Percentiles rank a stretch among this genome's conserved stretches.
Evolutionary conservation across 305 asterid genomes (phyloP).

Genomic region (Fraxinus velutina): DNA sequence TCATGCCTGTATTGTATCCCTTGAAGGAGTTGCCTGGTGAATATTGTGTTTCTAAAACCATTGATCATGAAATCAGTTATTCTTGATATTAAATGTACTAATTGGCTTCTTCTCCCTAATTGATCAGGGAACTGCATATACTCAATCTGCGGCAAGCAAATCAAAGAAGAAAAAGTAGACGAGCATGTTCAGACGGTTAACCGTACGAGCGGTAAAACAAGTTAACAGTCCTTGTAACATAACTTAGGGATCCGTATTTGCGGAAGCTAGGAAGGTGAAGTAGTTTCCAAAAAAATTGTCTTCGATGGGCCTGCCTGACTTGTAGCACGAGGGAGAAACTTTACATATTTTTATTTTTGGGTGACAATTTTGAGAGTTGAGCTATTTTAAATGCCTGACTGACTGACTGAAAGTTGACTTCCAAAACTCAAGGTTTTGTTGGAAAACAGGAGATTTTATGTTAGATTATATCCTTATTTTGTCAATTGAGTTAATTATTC

Average conservation of each 20-base stretch:
- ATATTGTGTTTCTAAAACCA: background rate
- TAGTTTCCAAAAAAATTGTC: background rate
- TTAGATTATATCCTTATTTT: conserved; percentile 2
- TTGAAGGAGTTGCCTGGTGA: background rate
- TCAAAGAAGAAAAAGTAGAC: conserved; percentile 35
- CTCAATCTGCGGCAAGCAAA: conserved; percentile 53
- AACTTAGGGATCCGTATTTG: conserved; percentile 14
- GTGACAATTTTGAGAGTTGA: conserved; percentile 24
- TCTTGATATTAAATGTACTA: background rate
- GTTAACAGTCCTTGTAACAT: conserved; percentile 22
- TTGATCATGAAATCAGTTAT: background rate
- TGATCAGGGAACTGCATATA: conserved; percentile 77
- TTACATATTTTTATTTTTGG: background rate
- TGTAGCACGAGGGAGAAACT: conserved; percentile 45
- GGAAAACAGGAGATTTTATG: conserved; percentile 16
- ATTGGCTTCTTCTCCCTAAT: conserved; percentile 8
- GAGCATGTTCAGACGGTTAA: conserved; percentile 4
- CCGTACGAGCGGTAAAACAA: conserved; percentile 15
- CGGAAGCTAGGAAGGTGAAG: background rate
- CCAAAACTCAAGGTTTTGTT: conserved; percentile 45
- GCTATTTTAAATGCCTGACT: conserved; percentile 23
- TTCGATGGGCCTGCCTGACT: conserved; percentile 29
- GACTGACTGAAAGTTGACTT: conserved; percentile 24
- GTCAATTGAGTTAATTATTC: background rate
- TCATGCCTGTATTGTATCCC: background rate